A percentile compares a stretch with the other conserved stretches of the same genome.
phyloP scores from a whole-genome alignment of 2,329 filamentous ascomycete species.

The Mariannaea elegans region DNA sequence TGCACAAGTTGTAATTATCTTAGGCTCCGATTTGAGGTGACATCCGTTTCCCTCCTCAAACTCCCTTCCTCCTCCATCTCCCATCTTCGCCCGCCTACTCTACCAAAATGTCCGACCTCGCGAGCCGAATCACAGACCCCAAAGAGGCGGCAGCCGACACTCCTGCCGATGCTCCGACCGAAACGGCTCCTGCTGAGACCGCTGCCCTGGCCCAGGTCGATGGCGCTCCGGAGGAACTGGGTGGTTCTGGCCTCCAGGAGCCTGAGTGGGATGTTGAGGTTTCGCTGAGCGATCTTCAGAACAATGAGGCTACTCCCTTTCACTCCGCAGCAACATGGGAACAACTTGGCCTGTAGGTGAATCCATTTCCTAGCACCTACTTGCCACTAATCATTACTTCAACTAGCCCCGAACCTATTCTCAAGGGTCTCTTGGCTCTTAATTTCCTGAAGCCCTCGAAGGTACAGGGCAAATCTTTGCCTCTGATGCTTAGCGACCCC shows the following conservation, averaged over 20 bases:
- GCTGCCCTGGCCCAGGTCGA: slow-evolving; percentile 48
- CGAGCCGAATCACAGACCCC: slow-evolving; percentile 61
- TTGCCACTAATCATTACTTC: slow-evolving; percentile 14
- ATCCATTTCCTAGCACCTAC: background rate
- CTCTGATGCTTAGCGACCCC: slow-evolving; percentile 86
- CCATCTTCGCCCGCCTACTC: slow-evolving; percentile 6
- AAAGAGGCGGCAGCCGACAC: slow-evolving; percentile 40
- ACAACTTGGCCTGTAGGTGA: slow-evolving; percentile 78
- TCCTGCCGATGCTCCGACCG: slow-evolving; percentile 32
- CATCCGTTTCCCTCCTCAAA: slow-evolving; percentile 24
- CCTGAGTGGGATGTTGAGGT: slow-evolving; percentile 90
- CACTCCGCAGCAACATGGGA: slow-evolving; percentile 87
- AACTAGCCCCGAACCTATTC: slow-evolving; percentile 61
- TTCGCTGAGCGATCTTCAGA: slow-evolving; percentile 88
- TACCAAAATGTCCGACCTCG: slow-evolving; percentile 57
- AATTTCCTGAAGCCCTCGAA: slow-evolving; percentile 96
- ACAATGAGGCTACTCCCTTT: slow-evolving; percentile 85
- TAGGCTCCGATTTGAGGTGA: slow-evolving; percentile 23
- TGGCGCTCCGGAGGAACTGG: slow-evolving; percentile 46
- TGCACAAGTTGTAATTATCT: slow-evolving; percentile 19
- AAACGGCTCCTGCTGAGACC: slow-evolving; percentile 31
- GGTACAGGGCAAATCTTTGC: slow-evolving; percentile 94
- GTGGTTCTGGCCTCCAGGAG: slow-evolving; percentile 69
- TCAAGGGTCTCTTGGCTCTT: slow-evolving; percentile 81
- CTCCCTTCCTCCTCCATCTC: slow-evolving; percentile 3